A percentile compares a stretch with the other conserved stretches of the same genome.
Conservation (phyloP, 805 yeast species). For the Zygosaccharomyces bisporus region DNA sequence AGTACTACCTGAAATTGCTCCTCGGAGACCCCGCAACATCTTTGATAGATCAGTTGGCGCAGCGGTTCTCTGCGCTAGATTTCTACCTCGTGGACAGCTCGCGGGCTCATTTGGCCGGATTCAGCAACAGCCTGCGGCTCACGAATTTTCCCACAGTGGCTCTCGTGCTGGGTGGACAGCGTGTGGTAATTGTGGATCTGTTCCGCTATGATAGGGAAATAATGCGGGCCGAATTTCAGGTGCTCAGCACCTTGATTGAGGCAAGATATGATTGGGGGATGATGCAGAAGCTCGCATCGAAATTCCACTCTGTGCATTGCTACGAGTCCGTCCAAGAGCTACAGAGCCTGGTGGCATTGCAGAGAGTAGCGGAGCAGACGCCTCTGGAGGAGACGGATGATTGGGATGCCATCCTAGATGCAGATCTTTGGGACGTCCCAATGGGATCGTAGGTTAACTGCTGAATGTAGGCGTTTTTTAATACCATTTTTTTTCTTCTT, state of each 20-base stretch:
- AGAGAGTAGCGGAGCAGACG: neutral
- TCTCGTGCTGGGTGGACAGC: conserved; percentile 6
- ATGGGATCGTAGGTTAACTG: too few species aligned
- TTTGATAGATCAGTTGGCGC: conserved; percentile 34
- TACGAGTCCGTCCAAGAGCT: conserved; percentile 11
- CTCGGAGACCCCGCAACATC: conserved; percentile 34
- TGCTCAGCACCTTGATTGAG: conserved; percentile 6
- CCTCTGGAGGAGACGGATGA: neutral
- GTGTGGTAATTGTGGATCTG: conserved; percentile 9
- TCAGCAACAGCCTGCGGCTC: conserved; percentile 23
- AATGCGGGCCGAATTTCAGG: conserved; percentile 2
- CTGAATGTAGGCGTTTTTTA: too few species aligned
- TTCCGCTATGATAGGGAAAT: conserved; percentile 11
- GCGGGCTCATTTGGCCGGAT: conserved; percentile 23
- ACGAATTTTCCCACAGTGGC: conserved; percentile 13
- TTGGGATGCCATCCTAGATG: neutral
- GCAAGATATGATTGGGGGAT: conserved; percentile 5
- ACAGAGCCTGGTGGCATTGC: conserved; percentile 1
- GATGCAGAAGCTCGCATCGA: neutral
- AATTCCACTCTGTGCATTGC: conserved; percentile 10
- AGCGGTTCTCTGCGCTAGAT: conserved; percentile 7
- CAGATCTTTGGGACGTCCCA: too few species aligned
- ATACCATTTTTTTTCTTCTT: neutral
- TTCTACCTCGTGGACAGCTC: conserved; percentile 39
- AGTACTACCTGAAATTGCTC: conserved; percentile 17